Conservation (phyloP, 306 rosid genomes). For the Psophocarpus tetragonolobus region DNA sequence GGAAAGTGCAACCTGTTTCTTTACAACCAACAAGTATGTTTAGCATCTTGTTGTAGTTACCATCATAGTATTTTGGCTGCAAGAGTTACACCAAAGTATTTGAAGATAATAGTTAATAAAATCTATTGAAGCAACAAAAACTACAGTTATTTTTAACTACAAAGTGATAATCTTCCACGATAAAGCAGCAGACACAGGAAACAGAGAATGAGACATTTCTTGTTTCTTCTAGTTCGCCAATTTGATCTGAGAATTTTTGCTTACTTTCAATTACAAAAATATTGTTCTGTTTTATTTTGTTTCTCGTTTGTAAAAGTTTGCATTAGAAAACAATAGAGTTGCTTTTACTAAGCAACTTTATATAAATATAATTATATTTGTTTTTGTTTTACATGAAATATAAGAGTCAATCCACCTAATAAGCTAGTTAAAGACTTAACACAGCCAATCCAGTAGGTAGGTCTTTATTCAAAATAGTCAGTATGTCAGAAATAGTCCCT, state of each 20-base stretch:
- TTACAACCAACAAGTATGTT: conserved; percentile 69
- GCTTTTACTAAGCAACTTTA: background rate
- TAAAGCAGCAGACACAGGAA: background rate
- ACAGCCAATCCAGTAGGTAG: background rate
- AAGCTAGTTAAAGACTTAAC: background rate
- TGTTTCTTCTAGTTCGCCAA: background rate
- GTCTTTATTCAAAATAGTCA: conserved; percentile 9
- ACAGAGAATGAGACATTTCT: background rate
- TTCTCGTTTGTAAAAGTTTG: background rate
- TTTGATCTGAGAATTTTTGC: background rate
- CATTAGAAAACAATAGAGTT: background rate
- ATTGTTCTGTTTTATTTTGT: background rate
- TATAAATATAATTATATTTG: background rate
- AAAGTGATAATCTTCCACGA: background rate
- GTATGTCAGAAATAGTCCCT: background rate
- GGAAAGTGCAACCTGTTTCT: conserved; percentile 73
- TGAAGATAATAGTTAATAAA: background rate
- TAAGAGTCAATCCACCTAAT: no score
- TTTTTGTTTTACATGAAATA: no score
- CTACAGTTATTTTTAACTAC: background rate
- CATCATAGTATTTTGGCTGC: conserved; percentile 93
- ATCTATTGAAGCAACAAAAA: background rate
- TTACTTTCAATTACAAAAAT: background rate
- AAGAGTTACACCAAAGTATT: conserved; percentile 15
- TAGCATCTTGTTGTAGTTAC: conserved; percentile 72